Evolutionary conservation across 768 basidiomycete species (phyloP).

Genomic region (Termitomyces sp.): DNA sequence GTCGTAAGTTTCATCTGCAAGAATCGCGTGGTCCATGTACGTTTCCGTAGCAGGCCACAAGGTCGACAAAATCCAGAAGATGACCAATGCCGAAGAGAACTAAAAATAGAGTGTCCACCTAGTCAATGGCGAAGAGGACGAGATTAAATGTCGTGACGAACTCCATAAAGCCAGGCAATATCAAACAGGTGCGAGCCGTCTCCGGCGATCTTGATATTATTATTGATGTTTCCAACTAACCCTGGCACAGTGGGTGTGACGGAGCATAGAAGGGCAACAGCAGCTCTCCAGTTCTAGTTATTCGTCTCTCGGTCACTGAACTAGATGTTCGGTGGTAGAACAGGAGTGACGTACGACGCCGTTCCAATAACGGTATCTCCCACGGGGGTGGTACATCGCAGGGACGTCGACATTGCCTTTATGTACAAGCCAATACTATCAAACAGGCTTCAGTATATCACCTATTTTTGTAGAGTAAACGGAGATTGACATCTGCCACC

Average conservation of each 20-base stretch:
- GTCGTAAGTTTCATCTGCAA: background rate
- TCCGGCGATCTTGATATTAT: constrained; percentile 51
- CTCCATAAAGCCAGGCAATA: constrained; percentile 74
- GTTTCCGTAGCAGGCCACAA: background rate
- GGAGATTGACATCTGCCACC: constrained; percentile 37
- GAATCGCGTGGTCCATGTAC: background rate
- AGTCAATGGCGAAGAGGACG: background rate
- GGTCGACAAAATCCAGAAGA: background rate
- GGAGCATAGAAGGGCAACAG: constrained; percentile 60
- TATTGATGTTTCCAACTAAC: constrained; percentile 69
- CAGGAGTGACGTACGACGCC: constrained; percentile 41
- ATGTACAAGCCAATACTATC: constrained; percentile 77
- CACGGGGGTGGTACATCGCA: constrained; percentile 77
- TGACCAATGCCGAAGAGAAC: background rate
- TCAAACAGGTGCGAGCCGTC: constrained; percentile 55
- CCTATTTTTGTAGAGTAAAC: background rate
- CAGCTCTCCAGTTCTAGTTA: constrained; percentile 76
- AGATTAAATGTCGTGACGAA: constrained; percentile 27
- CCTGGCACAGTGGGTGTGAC: constrained; percentile 78
- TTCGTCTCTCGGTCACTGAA: background rate
- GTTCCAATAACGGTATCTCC: constrained; percentile 69
- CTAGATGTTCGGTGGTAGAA: no score
- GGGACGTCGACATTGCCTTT: constrained; percentile 71
- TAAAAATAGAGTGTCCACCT: background rate
- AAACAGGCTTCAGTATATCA: background rate